phyloP scores from a whole-genome alignment of 169 alveolate species.

The Cryptosporidium viatorum region DNA sequence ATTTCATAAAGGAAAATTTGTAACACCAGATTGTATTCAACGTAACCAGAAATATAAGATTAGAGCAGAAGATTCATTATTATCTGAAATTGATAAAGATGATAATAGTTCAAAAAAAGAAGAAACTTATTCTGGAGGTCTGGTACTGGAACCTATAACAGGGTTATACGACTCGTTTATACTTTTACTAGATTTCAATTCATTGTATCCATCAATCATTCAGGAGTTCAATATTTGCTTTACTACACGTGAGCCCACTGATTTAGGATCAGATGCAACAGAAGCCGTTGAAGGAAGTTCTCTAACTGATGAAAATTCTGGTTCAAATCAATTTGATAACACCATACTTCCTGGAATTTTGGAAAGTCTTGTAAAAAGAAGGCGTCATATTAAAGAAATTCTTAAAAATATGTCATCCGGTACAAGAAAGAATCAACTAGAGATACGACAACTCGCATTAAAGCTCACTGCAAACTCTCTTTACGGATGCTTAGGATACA shows the following conservation, averaged over 20 bases:
- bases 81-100: conserved; percentile 79
- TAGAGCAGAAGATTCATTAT: conserved; percentile 74
- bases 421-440: conserved; percentile 83
- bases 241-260: conserved; percentile 91
- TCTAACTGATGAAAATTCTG: not conserved
- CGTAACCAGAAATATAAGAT: conserved; percentile 66
- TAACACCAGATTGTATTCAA: conserved; percentile 85
- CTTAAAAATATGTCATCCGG: conserved; percentile 59
- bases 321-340: conserved; percentile 15
- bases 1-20: conserved; percentile 87
- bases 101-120: conserved; percentile 79
- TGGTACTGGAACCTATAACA: conserved; percentile 96
- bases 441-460: conserved; percentile 94
- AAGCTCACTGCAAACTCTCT: conserved; percentile 98
- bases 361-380: conserved; percentile 78
- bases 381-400: conserved; percentile 72
- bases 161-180: conserved; percentile 96
- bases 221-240: conserved; percentile 99
- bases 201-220: conserved; percentile 98
- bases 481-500: conserved; percentile 99
- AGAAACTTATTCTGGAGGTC: conserved; percentile 95
- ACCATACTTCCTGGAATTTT: conserved; percentile 81
- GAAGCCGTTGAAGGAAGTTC: not conserved
- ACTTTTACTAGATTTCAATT: conserved; percentile 97
- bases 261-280: conserved; percentile 76